Evolutionary conservation across 768 basidiomycete genomes (phyloP), one percentile per base, ranked within the genome.

Genomic region (Termitomyces sp.): DNA sequence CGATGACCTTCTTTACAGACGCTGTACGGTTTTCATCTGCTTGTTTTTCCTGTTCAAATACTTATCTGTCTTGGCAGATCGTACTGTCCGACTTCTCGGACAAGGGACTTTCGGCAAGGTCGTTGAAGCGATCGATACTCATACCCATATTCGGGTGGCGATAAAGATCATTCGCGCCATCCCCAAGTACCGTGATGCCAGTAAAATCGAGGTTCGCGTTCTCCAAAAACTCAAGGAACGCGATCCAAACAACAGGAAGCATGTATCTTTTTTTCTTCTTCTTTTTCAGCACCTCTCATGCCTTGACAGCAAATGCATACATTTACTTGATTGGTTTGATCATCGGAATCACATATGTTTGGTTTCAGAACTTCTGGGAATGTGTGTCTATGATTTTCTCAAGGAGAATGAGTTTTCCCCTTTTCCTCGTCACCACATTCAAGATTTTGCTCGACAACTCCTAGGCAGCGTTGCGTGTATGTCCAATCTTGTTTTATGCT

Each of bases 101-200:
- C 96, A 98, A 76, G 97, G 97, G 13, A 98, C 97, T 14, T 99
- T 98, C 68, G 97, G 97, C 64, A 99, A 98, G 72, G 97, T 99
- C 31, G 94, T 99, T 48, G 92, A 98, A 71, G 94, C 94, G 7
- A 71, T 89, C 64, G 92, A 97, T 75, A 82, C 83, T 42, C 80
- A 85, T 62, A 88, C 83, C 27, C 83, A 88, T 59, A 79, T 77
- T 63, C 78, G 85, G 66, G 95, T 98, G 32, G 97, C 97, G 51
- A 94, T 99, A 77, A 99, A 99, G 80, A 95, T 99, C 59, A 99
- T 99, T 65, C 87, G 97, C 49, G 94, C 94, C 51, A 96, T 99
- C 51, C 96, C 92, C 51, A 99, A 98, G 75, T 99, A 98, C 68
- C 90, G 97, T 46, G 97, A 99, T 73, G 97, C 97, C 13, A 94